Evolutionary conservation across 1,284 basidiomycete species (phyloP).

Genomic region (Leccinum variabile): DNA sequence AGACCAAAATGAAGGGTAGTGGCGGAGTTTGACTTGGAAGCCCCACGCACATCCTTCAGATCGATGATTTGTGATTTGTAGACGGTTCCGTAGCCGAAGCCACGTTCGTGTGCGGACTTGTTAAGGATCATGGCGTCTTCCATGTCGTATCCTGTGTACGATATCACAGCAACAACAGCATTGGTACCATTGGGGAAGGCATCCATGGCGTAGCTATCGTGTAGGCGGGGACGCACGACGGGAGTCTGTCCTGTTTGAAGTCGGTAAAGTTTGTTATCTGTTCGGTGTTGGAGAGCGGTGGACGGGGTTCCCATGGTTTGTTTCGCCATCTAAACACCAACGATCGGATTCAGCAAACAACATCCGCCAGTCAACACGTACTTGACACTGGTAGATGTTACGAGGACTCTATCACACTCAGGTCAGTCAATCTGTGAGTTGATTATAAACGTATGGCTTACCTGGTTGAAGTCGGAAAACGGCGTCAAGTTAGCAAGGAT

Average conservation of each 20-base stretch:
- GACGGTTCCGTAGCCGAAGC: slow-evolving; percentile 95
- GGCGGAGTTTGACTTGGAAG: slow-evolving; percentile 51
- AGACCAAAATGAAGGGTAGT: slow-evolving; percentile 85
- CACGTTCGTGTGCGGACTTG: slow-evolving; percentile 97
- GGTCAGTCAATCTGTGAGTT: slow-evolving; percentile 5
- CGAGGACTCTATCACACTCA: slow-evolving; percentile 61
- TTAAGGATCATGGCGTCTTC: slow-evolving; percentile 99
- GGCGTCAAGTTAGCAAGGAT: slow-evolving; percentile 81
- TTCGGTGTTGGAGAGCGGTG: slow-evolving; percentile 86
- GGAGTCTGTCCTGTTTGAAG: slow-evolving; percentile 96
- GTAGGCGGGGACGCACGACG: slow-evolving; percentile 88
- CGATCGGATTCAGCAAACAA: slow-evolving; percentile 12
- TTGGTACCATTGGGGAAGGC: slow-evolving; percentile 98
- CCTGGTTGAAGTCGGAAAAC: slow-evolving; percentile 97
- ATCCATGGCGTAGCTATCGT: slow-evolving; percentile 98
- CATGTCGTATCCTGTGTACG: slow-evolving; percentile 99
- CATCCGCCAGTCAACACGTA: slow-evolving; percentile 31
- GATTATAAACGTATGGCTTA: slow-evolving; percentile 29
- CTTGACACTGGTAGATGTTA: slow-evolving; percentile 88
- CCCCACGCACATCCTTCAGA: slow-evolving; percentile 77
- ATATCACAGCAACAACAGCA: slow-evolving; percentile 98
- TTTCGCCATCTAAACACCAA: slow-evolving; percentile 86
- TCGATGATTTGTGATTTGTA: slow-evolving; percentile 97
- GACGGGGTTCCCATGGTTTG: slow-evolving; percentile 99
- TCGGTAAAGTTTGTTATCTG: slow-evolving; percentile 98